Evolutionary conservation across 371 early-diverging fungal genomes (phyloP).

Genomic region (Scutellospora calospora): DNA sequence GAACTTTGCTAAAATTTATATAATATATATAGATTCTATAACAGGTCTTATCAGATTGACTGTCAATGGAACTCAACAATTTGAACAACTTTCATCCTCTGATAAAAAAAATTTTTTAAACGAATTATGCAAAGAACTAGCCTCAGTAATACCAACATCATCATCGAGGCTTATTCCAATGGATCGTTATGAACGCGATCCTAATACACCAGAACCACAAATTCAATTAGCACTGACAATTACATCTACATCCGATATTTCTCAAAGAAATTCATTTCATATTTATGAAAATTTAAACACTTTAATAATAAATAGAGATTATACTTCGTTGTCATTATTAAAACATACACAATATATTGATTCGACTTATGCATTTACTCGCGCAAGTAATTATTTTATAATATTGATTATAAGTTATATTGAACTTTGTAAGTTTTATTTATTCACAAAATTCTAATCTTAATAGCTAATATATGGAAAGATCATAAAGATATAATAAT

Average conservation of each 20-base stretch:
- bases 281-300: slow-evolving; percentile 7
- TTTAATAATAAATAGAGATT: slow-evolving; percentile 14
- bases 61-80: neutral
- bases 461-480: no score
- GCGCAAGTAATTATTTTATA: no score
- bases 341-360: no score
- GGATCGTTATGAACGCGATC: slow-evolving; percentile 7
- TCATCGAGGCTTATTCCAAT: neutral
- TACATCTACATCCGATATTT: neutral
- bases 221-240: neutral
- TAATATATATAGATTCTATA: neutral
- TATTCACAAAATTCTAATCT: no score
- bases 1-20: no score
- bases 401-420: no score
- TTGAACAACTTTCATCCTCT: neutral
- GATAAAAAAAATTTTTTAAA: neutral
- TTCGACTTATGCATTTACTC: no score
- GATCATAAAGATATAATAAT: no score
- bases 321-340: neutral
- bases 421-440: no score
- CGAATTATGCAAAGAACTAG: neutral
- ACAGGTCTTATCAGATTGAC: slow-evolving; percentile 1
- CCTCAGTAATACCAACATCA: neutral
- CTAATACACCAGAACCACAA: neutral
- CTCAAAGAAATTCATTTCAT: neutral